Evolutionary conservation across 1,284 basidiomycete species (phyloP).

Genomic region (Jaminaea rosea): DNA sequence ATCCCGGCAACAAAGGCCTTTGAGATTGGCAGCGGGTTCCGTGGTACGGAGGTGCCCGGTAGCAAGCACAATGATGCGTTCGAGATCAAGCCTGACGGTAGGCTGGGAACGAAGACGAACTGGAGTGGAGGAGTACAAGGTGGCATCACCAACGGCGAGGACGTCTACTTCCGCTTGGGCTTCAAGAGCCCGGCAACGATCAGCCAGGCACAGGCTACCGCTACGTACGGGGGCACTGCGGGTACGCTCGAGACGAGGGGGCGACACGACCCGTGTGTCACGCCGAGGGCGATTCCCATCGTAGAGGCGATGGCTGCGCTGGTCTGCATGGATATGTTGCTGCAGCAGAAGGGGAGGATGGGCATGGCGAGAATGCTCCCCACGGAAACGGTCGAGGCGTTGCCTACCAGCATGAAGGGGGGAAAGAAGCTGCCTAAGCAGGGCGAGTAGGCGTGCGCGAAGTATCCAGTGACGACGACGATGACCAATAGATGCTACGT

Average conservation of each 20-base stretch:
- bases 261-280: slow-evolving; percentile 94
- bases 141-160: slow-evolving; percentile 93
- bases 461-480: too few relatives aligned
- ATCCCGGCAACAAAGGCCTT: slow-evolving; percentile 98
- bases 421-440: background rate
- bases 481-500: too few relatives aligned
- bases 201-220: slow-evolving; percentile 79
- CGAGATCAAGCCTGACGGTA: slow-evolving; percentile 60
- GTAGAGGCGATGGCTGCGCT: slow-evolving; percentile 96
- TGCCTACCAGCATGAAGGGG: slow-evolving; percentile 1
- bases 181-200: slow-evolving; percentile 99
- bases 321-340: slow-evolving; percentile 71
- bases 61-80: slow-evolving; percentile 90
- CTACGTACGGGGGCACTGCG: slow-evolving; percentile 79
- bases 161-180: slow-evolving; percentile 95
- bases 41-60: slow-evolving; percentile 88
- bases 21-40: slow-evolving; percentile 94
- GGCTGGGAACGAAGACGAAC: slow-evolving; percentile 77
- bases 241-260: slow-evolving; percentile 84
- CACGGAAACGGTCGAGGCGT: background rate
- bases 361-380: background rate
- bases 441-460: too few relatives aligned
- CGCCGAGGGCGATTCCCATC: slow-evolving; percentile 89
- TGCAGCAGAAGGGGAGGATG: slow-evolving; percentile 33
- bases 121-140: slow-evolving; percentile 97